phyloP scores from a whole-genome alignment of 352 stramenopile species.

The Thalassiosira delicatula region DNA sequence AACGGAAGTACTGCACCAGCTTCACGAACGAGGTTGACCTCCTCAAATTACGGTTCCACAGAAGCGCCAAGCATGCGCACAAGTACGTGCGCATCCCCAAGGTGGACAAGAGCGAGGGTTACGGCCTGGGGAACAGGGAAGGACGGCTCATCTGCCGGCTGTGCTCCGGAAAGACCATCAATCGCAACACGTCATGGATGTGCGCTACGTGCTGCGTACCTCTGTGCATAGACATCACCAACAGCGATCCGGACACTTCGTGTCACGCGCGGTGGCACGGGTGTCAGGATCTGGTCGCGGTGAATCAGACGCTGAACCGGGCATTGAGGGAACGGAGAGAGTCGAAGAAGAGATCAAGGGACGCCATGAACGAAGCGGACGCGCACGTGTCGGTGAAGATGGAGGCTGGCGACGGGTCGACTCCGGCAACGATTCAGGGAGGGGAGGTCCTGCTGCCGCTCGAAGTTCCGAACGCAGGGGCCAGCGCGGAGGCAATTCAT shows the following conservation, averaged over 20 bases:
- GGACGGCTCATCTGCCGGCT: constrained; percentile 52
- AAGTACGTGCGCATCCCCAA: constrained; percentile 30
- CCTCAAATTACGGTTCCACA: constrained; percentile 46
- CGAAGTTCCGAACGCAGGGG: too few relatives aligned
- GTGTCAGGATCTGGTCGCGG: constrained; percentile 25
- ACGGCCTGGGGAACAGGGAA: constrained; percentile 46
- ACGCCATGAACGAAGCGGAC: background rate
- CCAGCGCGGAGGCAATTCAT: too few relatives aligned
- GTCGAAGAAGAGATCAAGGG: constrained; percentile 27
- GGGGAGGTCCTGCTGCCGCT: too few relatives aligned
- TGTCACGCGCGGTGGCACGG: constrained; percentile 39
- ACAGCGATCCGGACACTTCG: constrained; percentile 20
- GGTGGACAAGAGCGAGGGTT: constrained; percentile 7
- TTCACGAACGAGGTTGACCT: constrained; percentile 43
- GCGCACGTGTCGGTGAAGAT: too few relatives aligned
- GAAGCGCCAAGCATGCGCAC: constrained; percentile 29
- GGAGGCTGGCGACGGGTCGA: too few relatives aligned
- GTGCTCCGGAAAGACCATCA: constrained; percentile 44
- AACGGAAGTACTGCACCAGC: constrained; percentile 9
- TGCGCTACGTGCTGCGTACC: constrained; percentile 47
- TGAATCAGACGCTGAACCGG: constrained; percentile 33
- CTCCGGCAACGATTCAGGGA: too few relatives aligned
- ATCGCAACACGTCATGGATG: constrained; percentile 61
- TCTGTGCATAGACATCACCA: constrained; percentile 39
- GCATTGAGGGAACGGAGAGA: constrained; percentile 39